Percentiles rank a stretch among this genome's conserved stretches.
Conservation (phyloP, 345 rosid genomes). For the Carallia brachiata region DNA sequence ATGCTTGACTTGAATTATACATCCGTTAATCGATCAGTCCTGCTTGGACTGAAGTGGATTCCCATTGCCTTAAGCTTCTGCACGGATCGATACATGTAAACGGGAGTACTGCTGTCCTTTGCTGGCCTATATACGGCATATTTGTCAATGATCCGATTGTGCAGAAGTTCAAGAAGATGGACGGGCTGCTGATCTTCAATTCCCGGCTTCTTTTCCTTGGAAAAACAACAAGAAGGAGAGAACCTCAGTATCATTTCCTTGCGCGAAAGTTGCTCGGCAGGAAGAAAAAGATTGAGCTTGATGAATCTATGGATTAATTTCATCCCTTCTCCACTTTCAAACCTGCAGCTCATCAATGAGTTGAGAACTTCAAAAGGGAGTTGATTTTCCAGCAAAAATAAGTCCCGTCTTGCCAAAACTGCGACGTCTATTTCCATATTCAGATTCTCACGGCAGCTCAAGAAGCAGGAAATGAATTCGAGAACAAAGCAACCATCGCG, state of each 20-base stretch:
- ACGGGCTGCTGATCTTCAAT: background rate
- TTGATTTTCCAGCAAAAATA: constrained; percentile 15
- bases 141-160: background rate
- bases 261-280: background rate
- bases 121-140: background rate
- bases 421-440: background rate
- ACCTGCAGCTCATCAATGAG: background rate
- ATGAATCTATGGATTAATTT: background rate
- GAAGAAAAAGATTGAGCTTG: background rate
- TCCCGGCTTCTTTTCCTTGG: no score
- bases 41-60: constrained; percentile 6
- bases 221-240: no score
- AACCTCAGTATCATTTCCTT: background rate
- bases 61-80: constrained; percentile 21
- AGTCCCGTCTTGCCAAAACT: background rate
- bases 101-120: background rate
- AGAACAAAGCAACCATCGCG: background rate
- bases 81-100: background rate
- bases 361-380: constrained; percentile 6
- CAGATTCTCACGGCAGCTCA: background rate
- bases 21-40: background rate
- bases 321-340: background rate
- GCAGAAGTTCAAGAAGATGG: background rate
- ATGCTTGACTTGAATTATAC: background rate
- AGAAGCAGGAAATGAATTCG: background rate